A percentile compares a stretch with the other conserved stretches of the same genome.
Conservation (phyloP, 192 early-diverging fungal genomes). For the Backusella liffmaniae region DNA sequence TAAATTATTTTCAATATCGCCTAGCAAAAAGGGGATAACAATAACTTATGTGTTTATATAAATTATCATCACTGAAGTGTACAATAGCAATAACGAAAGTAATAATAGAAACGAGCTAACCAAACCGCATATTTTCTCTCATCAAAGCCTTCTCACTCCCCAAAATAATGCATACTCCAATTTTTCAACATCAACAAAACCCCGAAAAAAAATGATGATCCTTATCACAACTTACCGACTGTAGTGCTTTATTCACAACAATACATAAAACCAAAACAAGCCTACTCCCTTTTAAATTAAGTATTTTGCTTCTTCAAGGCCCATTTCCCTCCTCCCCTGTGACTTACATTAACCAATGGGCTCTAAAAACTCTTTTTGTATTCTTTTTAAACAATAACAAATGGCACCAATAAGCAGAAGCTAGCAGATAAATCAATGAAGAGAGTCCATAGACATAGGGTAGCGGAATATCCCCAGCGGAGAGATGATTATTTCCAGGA, state of each 20-base stretch:
- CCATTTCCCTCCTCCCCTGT: background rate
- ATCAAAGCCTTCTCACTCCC: background rate
- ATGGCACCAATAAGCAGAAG: constrained; percentile 36
- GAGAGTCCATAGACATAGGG: constrained; percentile 42
- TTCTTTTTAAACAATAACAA: constrained; percentile 33
- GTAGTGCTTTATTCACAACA: constrained; percentile 49
- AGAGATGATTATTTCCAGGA: constrained; percentile 46
- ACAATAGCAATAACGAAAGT: background rate
- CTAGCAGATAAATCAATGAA: constrained; percentile 38
- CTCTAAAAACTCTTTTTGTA: constrained; percentile 43
- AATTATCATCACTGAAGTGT: background rate
- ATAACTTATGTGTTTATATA: background rate
- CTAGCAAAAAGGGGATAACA: background rate
- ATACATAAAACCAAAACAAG: constrained; percentile 44
- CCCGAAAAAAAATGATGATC: background rate
- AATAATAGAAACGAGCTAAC: background rate
- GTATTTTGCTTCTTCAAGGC: background rate
- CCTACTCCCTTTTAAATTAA: constrained; percentile 22
- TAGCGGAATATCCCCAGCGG: constrained; percentile 53
- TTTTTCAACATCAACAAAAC: background rate
- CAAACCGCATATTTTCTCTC: background rate
- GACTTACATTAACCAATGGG: constrained; percentile 52
- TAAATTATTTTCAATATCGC: background rate
- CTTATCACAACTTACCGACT: constrained; percentile 37
- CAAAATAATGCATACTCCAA: background rate